Evolutionary conservation across 108 stramenopile genomes (phyloP).

Genomic region (Mediolabrus comicus): DNA sequence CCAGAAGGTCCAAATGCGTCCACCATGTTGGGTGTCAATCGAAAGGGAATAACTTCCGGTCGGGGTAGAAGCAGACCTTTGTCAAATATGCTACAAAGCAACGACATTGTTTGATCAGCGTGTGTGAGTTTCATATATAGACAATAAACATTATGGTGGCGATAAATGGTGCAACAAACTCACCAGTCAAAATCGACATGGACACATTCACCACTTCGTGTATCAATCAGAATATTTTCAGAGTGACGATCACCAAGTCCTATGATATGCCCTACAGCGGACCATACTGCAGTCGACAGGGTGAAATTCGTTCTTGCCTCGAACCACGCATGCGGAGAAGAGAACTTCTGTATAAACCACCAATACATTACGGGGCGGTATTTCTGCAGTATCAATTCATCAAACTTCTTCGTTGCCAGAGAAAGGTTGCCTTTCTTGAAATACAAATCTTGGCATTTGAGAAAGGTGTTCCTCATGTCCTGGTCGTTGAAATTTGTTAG

Average conservation of each 20-base stretch:
- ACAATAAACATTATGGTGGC: background rate
- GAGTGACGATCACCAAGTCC: conserved; percentile 98
- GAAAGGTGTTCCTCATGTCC: conserved; percentile 59
- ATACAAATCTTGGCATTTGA: conserved; percentile 72
- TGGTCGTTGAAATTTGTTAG: conserved; percentile 64
- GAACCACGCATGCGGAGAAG: conserved; percentile 95
- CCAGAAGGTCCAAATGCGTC: conserved; percentile 95
- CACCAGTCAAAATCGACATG: conserved; percentile 99
- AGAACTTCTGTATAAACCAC: conserved; percentile 97
- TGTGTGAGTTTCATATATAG: conserved; percentile 60
- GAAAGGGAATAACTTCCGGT: conserved; percentile 99
- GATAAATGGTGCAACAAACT: conserved; percentile 10
- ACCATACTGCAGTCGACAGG: conserved; percentile 90
- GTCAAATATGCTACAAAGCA: conserved; percentile 90
- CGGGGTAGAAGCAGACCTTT: conserved; percentile 88
- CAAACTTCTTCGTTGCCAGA: conserved; percentile 66
- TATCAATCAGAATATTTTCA: conserved; percentile 98
- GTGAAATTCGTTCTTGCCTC: conserved; percentile 94
- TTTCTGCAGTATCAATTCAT: conserved; percentile 53
- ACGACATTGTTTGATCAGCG: too few relatives aligned
- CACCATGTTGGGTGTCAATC: conserved; percentile 97
- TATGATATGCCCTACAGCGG: conserved; percentile 96
- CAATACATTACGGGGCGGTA: conserved; percentile 91
- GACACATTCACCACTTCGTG: conserved; percentile 89
- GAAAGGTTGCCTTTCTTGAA: conserved; percentile 67